Evolutionary conservation across 1,284 basidiomycete genomes (phyloP).

Genomic region (Apiotrichum veenhuisii): DNA sequence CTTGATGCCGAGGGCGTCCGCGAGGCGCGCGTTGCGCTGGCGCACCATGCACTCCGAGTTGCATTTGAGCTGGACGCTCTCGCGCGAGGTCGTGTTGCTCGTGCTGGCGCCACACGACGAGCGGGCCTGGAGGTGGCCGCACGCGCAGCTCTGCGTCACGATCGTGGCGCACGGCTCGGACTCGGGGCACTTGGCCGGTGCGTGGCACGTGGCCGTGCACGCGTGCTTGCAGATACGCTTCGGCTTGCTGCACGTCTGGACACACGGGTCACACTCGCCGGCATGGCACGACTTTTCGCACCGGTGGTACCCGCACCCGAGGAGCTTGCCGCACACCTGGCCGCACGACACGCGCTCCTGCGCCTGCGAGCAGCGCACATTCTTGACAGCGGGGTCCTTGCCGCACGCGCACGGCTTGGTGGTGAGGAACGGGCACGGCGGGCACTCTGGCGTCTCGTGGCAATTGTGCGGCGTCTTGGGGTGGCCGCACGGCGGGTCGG

Average conservation of each 20-base stretch:
- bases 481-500: conserved; percentile 72
- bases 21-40: conserved; percentile 77
- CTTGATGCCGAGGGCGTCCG: conserved; percentile 78
- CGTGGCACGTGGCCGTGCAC: conserved; percentile 74
- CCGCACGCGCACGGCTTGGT: conserved; percentile 79
- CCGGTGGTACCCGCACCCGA: conserved; percentile 78
- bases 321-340: conserved; percentile 66
- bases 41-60: conserved; percentile 73
- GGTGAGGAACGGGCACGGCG: conserved; percentile 76
- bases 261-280: conserved; percentile 71
- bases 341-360: conserved; percentile 76
- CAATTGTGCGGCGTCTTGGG: conserved; percentile 70
- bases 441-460: conserved; percentile 68
- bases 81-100: conserved; percentile 52
- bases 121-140: conserved; percentile 70
- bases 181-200: conserved; percentile 76
- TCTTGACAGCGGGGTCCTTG: conserved; percentile 60
- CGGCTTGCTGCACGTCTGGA: conserved; percentile 72
- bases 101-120: conserved; percentile 64
- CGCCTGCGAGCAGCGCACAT: conserved; percentile 64
- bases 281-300: conserved; percentile 75
- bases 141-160: conserved; percentile 68
- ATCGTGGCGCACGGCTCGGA: conserved; percentile 64
- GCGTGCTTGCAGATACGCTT: conserved; percentile 74
- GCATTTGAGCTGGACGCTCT: conserved; percentile 61